Base-by-base conservation (phyloP, 2,329 filamentous ascomycete genomes). In the Parastagonospora avenae region DNA sequence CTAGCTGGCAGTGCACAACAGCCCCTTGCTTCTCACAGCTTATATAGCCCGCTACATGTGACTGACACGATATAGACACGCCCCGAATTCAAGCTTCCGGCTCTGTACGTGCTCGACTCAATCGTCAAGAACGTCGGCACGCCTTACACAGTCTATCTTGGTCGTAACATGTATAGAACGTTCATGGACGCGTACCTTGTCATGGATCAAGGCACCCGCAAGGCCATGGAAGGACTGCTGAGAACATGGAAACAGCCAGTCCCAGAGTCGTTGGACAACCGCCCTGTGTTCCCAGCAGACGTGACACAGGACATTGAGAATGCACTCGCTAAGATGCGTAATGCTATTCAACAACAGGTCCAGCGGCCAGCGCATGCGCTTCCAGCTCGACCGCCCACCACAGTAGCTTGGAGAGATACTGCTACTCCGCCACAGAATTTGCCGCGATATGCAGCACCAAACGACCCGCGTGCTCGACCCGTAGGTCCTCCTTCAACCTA, bases 91-190 rank as follows among this genome's bases (percentile, higher is more conserved):
- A 99, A 97, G 71, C 80, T 99, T 2, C 92, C 94, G 14, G 91
- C 94, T n/a, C 82, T 99, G 27, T 99, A 97, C 76, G 91, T 99
- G 60, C 87, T 99, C 69, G 94, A 99, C 77, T 97, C 93, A 12
- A 93, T 99, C 55, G 92, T 96, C 71, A 99, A 99, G 77, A 97
- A 99, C 79, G 92, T 99, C 55, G 94, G 94, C 54, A 97, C 93
- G 1, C 94, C 94, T 7, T 99, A 99, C 75, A 97, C 93, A 0
- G 82, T 97, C 10, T 97, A 96, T 74, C 89, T 99, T 59, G 91
- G 92, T 45, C 88, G 91, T 35, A 93, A 93, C 68, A 84, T 99
- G 33, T 97, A 93, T 76, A 85, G 88, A 63, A 97, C 91, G 4
- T 99, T 96, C 71, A 97, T 97, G 92, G 91, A 95, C 66, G 90